Conservation (phyloP, 2,329 filamentous ascomycete species). For the Fusarium verticillioides region DNA sequence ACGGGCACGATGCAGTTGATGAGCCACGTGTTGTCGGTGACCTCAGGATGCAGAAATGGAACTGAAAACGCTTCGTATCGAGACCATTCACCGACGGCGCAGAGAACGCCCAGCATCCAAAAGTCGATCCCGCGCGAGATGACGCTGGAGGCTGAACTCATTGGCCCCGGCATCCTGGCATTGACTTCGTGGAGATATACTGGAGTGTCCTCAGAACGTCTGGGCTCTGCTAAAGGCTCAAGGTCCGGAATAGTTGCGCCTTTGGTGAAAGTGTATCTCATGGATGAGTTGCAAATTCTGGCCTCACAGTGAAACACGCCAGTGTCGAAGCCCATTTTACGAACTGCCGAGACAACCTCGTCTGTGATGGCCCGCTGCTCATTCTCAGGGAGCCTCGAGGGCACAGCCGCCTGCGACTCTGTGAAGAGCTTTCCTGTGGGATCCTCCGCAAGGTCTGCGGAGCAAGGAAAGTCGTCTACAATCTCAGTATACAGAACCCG, state of each 20-base stretch:
- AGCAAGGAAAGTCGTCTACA: slow-evolving; percentile 1
- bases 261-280: neutral
- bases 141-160: neutral
- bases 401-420: neutral
- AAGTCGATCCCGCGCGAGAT: neutral
- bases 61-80: neutral
- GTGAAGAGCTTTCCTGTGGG: neutral
- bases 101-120: neutral
- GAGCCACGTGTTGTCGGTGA: neutral
- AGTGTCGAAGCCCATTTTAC: neutral
- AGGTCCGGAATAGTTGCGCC: neutral
- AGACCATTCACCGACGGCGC: neutral
- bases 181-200: neutral
- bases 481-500: neutral
- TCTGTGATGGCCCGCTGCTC: neutral
- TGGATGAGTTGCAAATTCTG: neutral
- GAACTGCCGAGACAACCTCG: neutral
- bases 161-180: neutral
- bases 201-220: neutral
- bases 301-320: neutral
- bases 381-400: neutral
- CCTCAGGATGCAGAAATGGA: neutral
- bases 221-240: neutral
- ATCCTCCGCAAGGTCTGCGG: neutral
- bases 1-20: neutral